Evolutionary conservation across 306 rosid species (phyloP).

Genomic region (Acmispon strigosus): DNA sequence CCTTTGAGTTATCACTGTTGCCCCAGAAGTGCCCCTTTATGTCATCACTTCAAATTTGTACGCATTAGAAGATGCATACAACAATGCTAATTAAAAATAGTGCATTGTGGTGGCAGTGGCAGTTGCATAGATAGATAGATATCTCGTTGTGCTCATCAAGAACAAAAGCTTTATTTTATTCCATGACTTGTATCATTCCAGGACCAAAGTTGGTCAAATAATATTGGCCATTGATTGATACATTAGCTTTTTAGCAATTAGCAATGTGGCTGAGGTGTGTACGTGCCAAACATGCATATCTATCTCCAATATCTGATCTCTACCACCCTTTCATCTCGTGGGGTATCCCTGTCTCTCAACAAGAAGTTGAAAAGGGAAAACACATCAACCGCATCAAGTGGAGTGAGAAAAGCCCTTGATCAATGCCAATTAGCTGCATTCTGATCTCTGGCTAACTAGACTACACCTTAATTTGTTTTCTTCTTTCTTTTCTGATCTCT

Average conservation of each 20-base stretch:
- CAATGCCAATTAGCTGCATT: conserved; percentile 9
- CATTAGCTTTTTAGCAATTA: no score
- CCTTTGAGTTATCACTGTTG: conserved; percentile 27
- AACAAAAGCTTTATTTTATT: no score
- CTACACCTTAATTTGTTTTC: conserved; percentile 21
- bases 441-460: not conserved
- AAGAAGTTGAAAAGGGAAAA: conserved; percentile 26
- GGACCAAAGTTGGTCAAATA: no score
- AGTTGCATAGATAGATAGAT: no score
- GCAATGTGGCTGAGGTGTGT: conserved; percentile 1
- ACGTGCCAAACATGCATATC: not conserved
- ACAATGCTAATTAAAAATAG: no score
- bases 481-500: conserved; percentile 13
- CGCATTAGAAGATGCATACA: conserved; percentile 4
- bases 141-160: no score
- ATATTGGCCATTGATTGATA: no score
- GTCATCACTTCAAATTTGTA: conserved; percentile 18
- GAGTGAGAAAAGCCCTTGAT: not conserved
- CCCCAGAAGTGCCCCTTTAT: not conserved
- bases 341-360: conserved; percentile 28
- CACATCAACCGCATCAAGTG: conserved; percentile 28
- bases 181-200: no score
- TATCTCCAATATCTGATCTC: not conserved
- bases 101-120: no score
- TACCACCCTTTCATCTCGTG: not conserved